Evolutionary conservation across 2,329 filamentous ascomycete genomes (phyloP), one percentile per base, ranked within the genome.

Genomic region (Sphaerulina vaccinii): DNA sequence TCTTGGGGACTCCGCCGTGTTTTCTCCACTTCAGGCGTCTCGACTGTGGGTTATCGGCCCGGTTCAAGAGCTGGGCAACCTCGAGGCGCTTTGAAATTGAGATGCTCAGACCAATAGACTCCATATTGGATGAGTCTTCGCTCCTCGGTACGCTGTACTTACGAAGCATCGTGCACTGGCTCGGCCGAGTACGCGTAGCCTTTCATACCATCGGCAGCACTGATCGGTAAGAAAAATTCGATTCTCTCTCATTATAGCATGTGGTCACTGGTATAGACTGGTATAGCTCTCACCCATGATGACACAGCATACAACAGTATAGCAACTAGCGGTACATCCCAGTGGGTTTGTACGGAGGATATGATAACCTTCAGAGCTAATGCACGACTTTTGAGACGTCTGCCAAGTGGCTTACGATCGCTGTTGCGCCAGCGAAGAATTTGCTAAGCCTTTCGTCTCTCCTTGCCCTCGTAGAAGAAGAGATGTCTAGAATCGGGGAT

Each of bases 11-110:
- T 49, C 47, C 47, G 39, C 39, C 9, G 19, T 11, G 18, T 18
- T 27, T 22, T 13, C 47, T 43, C 47, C 47, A 42, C 47, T 27
- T 33, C 27, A 22, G 6, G 32, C 27, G 22, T 37, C 37, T 42
- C 11, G 47, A 40, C 39, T 41, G 38, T 19, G 47, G 38, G 47
- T 42, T 36, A 42, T 49, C 47, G 47, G 47, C 29, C 47, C 47
- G 47, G 38, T 42, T 49, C 21, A 18, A 21, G n/a, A 16, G 21
- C 37, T 49, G 16, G 45, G 38, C 47, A 22, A 43, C 18, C 27
- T 35, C 11, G 23, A 42, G 37, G 27, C 46, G 46, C 46, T 35
- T 42, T 37, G 37, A 35, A 21, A 41, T 27, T 15, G 35, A 49
- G 45, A 49, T 40, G 45, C 29, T 40, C 24, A 27, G 13, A 35